These are phyloP conservation scores for Colletotrichum musae DNA, from an alignment of 2,329 filamentous ascomycete species.

Conservation along the genomic window DNA sequence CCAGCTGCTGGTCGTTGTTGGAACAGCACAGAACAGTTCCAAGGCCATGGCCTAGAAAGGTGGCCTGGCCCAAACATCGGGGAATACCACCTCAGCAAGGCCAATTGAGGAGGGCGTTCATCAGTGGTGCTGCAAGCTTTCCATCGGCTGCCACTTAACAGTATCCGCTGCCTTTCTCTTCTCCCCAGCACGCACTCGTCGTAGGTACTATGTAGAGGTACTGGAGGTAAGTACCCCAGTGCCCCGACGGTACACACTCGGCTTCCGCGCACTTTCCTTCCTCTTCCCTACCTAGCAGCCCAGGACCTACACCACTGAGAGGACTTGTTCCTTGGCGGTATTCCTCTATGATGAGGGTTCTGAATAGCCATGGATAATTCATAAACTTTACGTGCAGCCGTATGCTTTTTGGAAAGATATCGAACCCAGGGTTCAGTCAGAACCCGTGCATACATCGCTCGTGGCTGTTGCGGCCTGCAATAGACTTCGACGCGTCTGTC, in stretches of 20 bases:
- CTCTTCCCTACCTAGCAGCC: slow-evolving; percentile 13
- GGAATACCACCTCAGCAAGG: no score
- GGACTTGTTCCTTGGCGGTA: slow-evolving; percentile 27
- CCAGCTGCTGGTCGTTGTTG: background rate
- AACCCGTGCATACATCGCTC: slow-evolving; percentile 25
- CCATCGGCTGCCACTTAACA: background rate
- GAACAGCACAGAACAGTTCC: slow-evolving; percentile 7
- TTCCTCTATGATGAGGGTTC: slow-evolving; percentile 21
- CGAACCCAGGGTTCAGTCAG: background rate
- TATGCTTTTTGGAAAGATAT: background rate
- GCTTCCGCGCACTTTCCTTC: slow-evolving; percentile 14
- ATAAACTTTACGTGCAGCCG: background rate
- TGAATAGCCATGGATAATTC: background rate
- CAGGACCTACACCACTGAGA: slow-evolving; percentile 18
- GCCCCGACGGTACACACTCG: slow-evolving; percentile 3
- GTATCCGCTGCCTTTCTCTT: background rate
- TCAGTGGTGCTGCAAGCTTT: no score
- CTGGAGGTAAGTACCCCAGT: background rate
- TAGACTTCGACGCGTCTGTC: background rate
- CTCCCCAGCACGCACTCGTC: background rate
- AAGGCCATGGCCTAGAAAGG: background rate
- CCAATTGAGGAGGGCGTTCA: no score
- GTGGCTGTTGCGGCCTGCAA: slow-evolving; percentile 17
- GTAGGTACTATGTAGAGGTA: no score
- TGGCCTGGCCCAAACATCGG: slow-evolving; percentile 2